Evolutionary conservation across 2,329 filamentous ascomycete species (phyloP), one percentile per base, ranked within the genome.

Genomic region (Blastomyces gilchristii): DNA sequence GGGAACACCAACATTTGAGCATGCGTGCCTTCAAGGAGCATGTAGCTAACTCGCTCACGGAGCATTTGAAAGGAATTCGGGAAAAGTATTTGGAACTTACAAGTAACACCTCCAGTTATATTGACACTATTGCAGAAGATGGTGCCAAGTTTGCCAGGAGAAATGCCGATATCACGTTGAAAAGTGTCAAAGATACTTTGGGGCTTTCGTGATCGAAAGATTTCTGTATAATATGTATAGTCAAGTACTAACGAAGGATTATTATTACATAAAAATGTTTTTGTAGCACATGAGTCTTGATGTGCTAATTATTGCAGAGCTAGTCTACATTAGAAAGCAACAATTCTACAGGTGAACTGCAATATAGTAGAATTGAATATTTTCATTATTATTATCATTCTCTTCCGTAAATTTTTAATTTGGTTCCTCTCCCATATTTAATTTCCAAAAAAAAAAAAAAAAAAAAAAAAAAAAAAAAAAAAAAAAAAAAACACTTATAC

Each of bases 21-120:
- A 78, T 90, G 69, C 79, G 79, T 9, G 78, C 78, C 0, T 78
- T 93, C 63, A 93, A 93, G 74, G 80, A 82, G 7, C 77, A 79
- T 67, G 85, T 90, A 5, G 82, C 84, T 0, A 80, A 84, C 25
- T 68, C 65, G 9, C 66, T 78, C 37, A 68, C 68, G 3, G 39
- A 67, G 25, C 68, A 72, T 62, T 66, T 78, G 31, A 57, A 66
- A 16, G 69, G 65, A 2, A 73, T 77, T 61, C 70, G 75, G 41
- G 75, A 77, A 45, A 70, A 69, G 31, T 68, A 68, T 61, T 39
- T 62, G 22, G 61, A 65, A 39, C 58, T 68, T 18, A 67, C 65
- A 60, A 61, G 43, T 18, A 54, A 65, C 18, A 63, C 43, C 2
- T 41, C 47, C 31, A 57, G 53, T 4, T 62, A 67, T 28, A 37